These are phyloP conservation scores for Arthrobotrys musiformis DNA, from an alignment of 2,329 filamentous ascomycete genomes.

Conservation along the genomic window DNA sequence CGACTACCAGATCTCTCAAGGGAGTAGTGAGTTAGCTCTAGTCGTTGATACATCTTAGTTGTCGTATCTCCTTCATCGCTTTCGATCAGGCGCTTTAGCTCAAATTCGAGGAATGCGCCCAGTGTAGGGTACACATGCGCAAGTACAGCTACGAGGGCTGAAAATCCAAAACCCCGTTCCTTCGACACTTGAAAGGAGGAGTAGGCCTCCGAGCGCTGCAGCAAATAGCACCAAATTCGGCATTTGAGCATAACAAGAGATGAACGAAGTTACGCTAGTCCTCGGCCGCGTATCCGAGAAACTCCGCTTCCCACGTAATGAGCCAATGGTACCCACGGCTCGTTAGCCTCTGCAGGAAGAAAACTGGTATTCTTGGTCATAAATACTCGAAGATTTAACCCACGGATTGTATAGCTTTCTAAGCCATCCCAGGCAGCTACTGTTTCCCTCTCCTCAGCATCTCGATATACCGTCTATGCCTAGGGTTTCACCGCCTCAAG, in stretches of 20 bases:
- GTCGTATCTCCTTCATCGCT: neutral
- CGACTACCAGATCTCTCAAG: neutral
- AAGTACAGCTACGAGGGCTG: neutral
- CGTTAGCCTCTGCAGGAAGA: neutral
- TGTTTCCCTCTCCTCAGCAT: neutral
- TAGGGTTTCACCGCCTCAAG: slow-evolving; percentile 15
- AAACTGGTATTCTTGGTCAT: slow-evolving; percentile 33
- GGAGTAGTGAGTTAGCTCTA: neutral
- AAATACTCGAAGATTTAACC: slow-evolving; percentile 17
- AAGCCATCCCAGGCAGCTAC: slow-evolving; percentile 41
- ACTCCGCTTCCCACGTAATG: slow-evolving; percentile 13
- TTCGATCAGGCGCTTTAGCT: neutral
- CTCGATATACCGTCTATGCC: neutral
- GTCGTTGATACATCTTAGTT: neutral
- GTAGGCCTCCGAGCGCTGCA: neutral
- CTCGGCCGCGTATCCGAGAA: slow-evolving; percentile 41
- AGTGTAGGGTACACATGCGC: neutral
- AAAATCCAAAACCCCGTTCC: neutral
- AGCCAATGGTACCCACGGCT: neutral
- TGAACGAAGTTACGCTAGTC: slow-evolving; percentile 11
- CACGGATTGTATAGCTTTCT: slow-evolving; percentile 1
- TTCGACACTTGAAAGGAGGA: neutral
- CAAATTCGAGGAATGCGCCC: neutral
- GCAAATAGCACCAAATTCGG: slow-evolving; percentile 3
- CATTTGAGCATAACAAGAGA: neutral